Evolutionary conservation across 345 rosid species (phyloP).

Genomic region (Pistacia vera): DNA sequence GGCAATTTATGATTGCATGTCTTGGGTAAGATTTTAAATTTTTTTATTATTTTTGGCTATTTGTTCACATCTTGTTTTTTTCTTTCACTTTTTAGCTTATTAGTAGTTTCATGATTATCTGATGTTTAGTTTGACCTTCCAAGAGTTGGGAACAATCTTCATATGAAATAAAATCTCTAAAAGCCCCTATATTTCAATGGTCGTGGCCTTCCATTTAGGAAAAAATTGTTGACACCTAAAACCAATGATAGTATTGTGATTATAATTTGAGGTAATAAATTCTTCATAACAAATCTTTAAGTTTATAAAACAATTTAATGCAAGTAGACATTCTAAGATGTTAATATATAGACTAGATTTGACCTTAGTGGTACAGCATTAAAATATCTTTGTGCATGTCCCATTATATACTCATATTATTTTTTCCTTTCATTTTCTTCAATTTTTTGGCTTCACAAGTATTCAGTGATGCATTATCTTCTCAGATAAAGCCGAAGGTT

Average conservation of each 20-base stretch:
- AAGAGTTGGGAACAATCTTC: background rate
- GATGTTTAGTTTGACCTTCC: slow-evolving; percentile 5
- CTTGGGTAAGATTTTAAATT: slow-evolving; percentile 62
- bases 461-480: slow-evolving; percentile 10
- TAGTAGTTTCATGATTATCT: background rate
- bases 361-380: background rate
- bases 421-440: background rate
- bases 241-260: background rate
- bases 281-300: background rate
- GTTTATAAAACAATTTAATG: background rate
- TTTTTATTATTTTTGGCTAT: background rate
- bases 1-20: slow-evolving; percentile 97
- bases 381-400: background rate
- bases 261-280: background rate
- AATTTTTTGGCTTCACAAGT: background rate
- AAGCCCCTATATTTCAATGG: background rate
- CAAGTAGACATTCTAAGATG: background rate
- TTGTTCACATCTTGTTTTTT: background rate
- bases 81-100: background rate
- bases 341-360: background rate
- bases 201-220: background rate
- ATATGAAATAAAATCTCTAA: background rate
- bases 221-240: background rate
- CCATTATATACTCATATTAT: background rate
- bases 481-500: slow-evolving; percentile 90